phyloP scores from a whole-genome alignment of 2,329 filamentous ascomycete species.

The Hawksworthiomyces lignivorus region DNA sequence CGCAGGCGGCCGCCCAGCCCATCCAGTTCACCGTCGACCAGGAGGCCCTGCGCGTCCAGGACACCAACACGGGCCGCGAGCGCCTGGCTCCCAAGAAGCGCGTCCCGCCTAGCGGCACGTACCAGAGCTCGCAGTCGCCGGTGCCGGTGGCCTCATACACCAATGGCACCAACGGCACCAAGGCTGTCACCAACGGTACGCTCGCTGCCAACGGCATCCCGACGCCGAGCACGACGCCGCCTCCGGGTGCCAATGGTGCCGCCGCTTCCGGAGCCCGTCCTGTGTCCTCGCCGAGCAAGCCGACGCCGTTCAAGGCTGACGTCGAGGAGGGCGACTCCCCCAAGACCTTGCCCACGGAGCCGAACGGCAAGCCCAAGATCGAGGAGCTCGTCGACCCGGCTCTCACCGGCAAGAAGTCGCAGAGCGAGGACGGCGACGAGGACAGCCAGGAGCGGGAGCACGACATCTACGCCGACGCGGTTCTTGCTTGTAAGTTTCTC shows the following conservation, averaged over 20 bases:
- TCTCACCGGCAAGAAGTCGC: slow-evolving; percentile 42
- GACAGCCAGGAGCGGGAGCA: slow-evolving; percentile 69
- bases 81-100: slow-evolving; percentile 62
- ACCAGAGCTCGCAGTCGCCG: slow-evolving; percentile 50
- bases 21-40: slow-evolving; percentile 99
- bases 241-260: slow-evolving; percentile 36
- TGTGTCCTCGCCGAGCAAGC: slow-evolving; percentile 51
- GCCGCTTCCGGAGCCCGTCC: slow-evolving; percentile 40
- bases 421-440: slow-evolving; percentile 66
- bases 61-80: slow-evolving; percentile 67
- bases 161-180: slow-evolving; percentile 31
- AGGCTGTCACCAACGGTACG: slow-evolving; percentile 22
- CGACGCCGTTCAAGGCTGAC: slow-evolving; percentile 68
- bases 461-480: slow-evolving; percentile 93
- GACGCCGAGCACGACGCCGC: slow-evolving; percentile 62
- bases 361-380: slow-evolving; percentile 48
- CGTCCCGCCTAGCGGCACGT: slow-evolving; percentile 48
- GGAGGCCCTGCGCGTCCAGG: slow-evolving; percentile 80
- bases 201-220: slow-evolving; percentile 55
- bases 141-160: slow-evolving; percentile 62
- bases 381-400: slow-evolving; percentile 57
- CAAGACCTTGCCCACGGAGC: slow-evolving; percentile 67
- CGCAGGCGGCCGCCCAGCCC: slow-evolving; percentile 89
- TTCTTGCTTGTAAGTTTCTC: slow-evolving; percentile 69
- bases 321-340: slow-evolving; percentile 70